phyloP scores from a whole-genome alignment of 805 yeast genomes.

The Saccharomyces jurei region DNA sequence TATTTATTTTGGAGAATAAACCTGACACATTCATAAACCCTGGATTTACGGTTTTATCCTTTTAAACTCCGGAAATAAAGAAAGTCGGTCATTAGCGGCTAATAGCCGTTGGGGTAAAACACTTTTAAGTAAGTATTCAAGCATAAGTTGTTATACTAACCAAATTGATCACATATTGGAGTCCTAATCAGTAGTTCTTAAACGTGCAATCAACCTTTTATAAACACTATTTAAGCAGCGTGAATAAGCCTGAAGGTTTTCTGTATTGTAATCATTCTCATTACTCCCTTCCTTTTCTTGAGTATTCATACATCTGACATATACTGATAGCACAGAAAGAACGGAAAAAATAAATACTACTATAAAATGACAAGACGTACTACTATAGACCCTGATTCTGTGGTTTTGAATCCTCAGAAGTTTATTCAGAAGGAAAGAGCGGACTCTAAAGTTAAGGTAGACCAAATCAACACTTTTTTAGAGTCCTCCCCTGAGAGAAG shows the following conservation, averaged over 20 bases:
- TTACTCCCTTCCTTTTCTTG: not conserved
- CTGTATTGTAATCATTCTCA: not conserved
- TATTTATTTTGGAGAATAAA: rapidly evolving
- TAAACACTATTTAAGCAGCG: not conserved
- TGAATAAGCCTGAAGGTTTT: not conserved
- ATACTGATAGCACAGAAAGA: not conserved
- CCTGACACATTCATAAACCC: not conserved
- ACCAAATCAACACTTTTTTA: conserved; percentile 46
- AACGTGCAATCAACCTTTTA: not conserved
- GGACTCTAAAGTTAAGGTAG: conserved; percentile 35
- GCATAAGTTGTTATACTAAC: not conserved
- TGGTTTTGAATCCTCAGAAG: conserved; percentile 23
- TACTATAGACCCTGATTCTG: conserved; percentile 13
- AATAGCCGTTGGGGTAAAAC: not conserved
- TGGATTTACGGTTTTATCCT: not conserved
- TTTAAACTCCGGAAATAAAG: not conserved
- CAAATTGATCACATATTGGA: not conserved
- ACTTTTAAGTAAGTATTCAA: not conserved
- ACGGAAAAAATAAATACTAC: not conserved
- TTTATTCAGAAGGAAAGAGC: conserved; percentile 38
- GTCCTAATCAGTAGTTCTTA: not conserved
- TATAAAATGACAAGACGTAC: conserved; percentile 25
- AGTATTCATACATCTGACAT: not conserved
- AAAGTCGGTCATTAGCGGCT: not conserved
- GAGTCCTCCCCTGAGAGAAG: conserved; percentile 44